These are phyloP conservation scores for Amphicarpaea edgeworthii DNA, from an alignment of 306 rosid genomes.

Conservation along the genomic window DNA sequence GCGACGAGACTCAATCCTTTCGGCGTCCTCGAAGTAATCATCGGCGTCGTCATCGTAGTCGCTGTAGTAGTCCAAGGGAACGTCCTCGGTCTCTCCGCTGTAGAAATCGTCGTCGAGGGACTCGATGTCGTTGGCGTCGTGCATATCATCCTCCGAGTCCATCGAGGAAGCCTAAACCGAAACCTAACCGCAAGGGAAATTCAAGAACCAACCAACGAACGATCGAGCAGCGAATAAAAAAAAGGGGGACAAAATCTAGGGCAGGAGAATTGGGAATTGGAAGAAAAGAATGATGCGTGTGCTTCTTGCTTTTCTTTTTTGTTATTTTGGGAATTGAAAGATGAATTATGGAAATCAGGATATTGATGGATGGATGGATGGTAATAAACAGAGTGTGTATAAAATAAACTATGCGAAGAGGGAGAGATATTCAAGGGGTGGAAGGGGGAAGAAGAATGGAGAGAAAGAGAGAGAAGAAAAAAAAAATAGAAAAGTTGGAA, in stretches of 20 bases:
- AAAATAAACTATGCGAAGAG: no score
- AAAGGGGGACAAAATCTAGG: slow-evolving; percentile 41
- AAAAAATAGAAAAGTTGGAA: not conserved
- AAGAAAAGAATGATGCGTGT: slow-evolving; percentile 26
- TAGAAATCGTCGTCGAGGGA: slow-evolving; percentile 81
- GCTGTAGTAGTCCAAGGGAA: slow-evolving; percentile 61
- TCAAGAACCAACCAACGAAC: not conserved
- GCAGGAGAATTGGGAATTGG: slow-evolving; percentile 26
- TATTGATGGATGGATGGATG: no score
- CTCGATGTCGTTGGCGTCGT: slow-evolving; percentile 79
- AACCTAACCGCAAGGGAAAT: slow-evolving; percentile 37
- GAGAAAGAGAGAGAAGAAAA: not conserved
- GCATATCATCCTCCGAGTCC: slow-evolving; percentile 95
- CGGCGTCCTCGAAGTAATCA: slow-evolving; percentile 60
- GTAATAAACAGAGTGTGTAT: no score
- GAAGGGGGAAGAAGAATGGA: no score
- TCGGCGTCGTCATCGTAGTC: slow-evolving; percentile 64
- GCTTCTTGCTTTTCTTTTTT: not conserved
- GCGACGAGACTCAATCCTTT: slow-evolving; percentile 65
- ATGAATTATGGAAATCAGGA: not conserved
- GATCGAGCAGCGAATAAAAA: not conserved
- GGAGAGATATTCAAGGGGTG: not conserved
- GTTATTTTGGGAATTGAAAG: not conserved
- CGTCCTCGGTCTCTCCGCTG: slow-evolving; percentile 75
- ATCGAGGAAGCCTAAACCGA: slow-evolving; percentile 49